Percentiles rank a stretch among this genome's conserved stretches.
phyloP scores from a whole-genome alignment of 2,329 filamentous ascomycete species.

The Microsporum audouinii region DNA sequence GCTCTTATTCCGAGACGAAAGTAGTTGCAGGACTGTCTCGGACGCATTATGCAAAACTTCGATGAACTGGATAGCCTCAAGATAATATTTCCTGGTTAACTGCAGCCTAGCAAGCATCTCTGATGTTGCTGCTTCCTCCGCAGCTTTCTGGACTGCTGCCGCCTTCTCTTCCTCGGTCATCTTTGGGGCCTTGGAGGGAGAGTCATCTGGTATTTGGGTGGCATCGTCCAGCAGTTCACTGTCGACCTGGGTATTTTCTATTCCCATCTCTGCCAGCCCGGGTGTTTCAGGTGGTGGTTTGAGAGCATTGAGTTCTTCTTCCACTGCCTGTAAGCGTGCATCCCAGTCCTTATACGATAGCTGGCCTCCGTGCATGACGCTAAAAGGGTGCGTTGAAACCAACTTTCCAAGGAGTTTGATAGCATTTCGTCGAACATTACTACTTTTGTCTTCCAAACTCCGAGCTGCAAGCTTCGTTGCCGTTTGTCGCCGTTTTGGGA shows the following conservation, averaged over 20 bases:
- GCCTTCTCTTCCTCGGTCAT: slow-evolving; percentile 72
- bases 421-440: slow-evolving; percentile 87
- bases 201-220: slow-evolving; percentile 59
- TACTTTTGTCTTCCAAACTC: slow-evolving; percentile 95
- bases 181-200: slow-evolving; percentile 52
- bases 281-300: slow-evolving; percentile 65
- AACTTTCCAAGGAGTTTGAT: slow-evolving; percentile 82
- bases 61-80: slow-evolving; percentile 89
- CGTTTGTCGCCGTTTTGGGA: slow-evolving; percentile 78
- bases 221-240: slow-evolving; percentile 74
- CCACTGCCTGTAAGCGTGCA: slow-evolving; percentile 66
- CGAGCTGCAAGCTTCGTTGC: slow-evolving; percentile 77
- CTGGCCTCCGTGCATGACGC: slow-evolving; percentile 77
- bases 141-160: slow-evolving; percentile 63
- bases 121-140: slow-evolving; percentile 76
- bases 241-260: slow-evolving; percentile 59
- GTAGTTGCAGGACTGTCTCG: slow-evolving; percentile 67
- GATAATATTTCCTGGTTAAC: slow-evolving; percentile 78
- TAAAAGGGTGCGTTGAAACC: slow-evolving; percentile 90
- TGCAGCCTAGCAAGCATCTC: slow-evolving; percentile 82
- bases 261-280: slow-evolving; percentile 56
- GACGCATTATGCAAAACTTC: slow-evolving; percentile 79
- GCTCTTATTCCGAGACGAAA: slow-evolving; percentile 93
- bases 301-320: slow-evolving; percentile 67
- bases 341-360: slow-evolving; percentile 79